A percentile compares a stretch with the other conserved stretches of the same genome.
These are phyloP conservation scores for Porcisia hertigi DNA, from an alignment of 208 protist genomes.

Conservation along the genomic window DNA sequence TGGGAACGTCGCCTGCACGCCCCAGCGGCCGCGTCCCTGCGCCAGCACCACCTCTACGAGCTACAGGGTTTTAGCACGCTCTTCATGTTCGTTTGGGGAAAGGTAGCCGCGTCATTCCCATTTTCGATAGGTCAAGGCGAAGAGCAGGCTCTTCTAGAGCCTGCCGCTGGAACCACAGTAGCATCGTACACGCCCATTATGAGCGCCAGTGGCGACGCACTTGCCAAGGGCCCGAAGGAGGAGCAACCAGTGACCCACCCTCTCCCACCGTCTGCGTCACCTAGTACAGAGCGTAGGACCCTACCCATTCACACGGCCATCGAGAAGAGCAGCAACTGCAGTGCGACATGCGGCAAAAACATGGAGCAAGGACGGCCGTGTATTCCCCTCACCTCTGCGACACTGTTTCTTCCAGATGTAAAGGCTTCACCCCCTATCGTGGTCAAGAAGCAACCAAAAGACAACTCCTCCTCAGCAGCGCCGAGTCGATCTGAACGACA, in stretches of 20 bases:
- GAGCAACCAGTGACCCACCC: background rate
- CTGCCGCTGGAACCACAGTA: background rate
- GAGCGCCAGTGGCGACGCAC: background rate
- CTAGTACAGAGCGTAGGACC: background rate
- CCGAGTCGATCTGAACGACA: background rate
- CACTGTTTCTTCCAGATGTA: background rate
- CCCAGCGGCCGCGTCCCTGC: slow-evolving; percentile 14
- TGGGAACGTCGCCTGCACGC: slow-evolving; percentile 47
- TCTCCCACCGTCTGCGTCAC: background rate
- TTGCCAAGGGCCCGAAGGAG: background rate
- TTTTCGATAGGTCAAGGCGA: background rate
- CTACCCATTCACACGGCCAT: background rate
- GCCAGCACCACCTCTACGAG: slow-evolving; percentile 56
- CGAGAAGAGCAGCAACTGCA: background rate
- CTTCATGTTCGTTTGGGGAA: slow-evolving; percentile 57
- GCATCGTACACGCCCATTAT: background rate
- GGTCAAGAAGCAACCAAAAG: background rate
- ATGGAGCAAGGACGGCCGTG: background rate
- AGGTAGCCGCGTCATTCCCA: slow-evolving; percentile 43
- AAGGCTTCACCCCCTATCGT: background rate
- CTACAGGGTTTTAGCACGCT: slow-evolving; percentile 76
- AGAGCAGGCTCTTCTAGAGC: background rate
- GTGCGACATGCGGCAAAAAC: no score
- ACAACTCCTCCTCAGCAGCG: background rate
- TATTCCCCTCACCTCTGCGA: background rate